Base-by-base conservation (phyloP, 306 rosid genomes). In the Dryas alaskensis region DNA sequence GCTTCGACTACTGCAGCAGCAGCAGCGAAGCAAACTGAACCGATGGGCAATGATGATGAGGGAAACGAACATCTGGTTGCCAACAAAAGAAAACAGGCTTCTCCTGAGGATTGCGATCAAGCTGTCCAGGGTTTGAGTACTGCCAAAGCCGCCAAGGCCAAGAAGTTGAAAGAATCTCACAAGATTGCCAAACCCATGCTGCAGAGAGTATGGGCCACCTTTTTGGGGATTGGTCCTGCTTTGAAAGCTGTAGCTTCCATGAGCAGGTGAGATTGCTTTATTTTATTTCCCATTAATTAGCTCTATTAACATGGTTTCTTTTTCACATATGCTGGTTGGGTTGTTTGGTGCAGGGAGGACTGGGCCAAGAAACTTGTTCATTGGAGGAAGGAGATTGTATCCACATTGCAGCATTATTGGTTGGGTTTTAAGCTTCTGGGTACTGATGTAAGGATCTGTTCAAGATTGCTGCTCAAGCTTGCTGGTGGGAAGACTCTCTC, bases 21-120 rank as follows among this genome's bases (percentile, higher is more conserved):
- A 5, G 54, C 81, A 0, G 85, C 91, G 6, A 85, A 87, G 48
- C 83, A 67, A 5, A 78, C 79, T 5, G 88, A 88, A 2, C 60
- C 37, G 22, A 17, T 8, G 6, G 84, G 52, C 53, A 76, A 55
- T 65, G 80, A 89, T 4, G 81, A 80, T 0, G 83, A 78, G 61
- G 78, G 71, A 6, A 78, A 63, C n/a, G 86, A 73, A 10, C 88
- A 85, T 6, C 25, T 60, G 43, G 79, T 73, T 58, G 76, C 86
- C 22, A 86, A 81, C 72, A 88, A 88, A 80, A 87, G 87, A 73
- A 91, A 85, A 57, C 91, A 89, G 54, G 94, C 97, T 25, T 91
- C 98, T 63, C 94, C 98, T 0, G 97, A 93, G 83, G 98, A 91
- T 57, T 91, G 98, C 52, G 98, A 93, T 86, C 88, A 91, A 68